Evolutionary conservation across 2,329 filamentous ascomycete genomes (phyloP).

Genomic region (Colletotrichum aenigma): DNA sequence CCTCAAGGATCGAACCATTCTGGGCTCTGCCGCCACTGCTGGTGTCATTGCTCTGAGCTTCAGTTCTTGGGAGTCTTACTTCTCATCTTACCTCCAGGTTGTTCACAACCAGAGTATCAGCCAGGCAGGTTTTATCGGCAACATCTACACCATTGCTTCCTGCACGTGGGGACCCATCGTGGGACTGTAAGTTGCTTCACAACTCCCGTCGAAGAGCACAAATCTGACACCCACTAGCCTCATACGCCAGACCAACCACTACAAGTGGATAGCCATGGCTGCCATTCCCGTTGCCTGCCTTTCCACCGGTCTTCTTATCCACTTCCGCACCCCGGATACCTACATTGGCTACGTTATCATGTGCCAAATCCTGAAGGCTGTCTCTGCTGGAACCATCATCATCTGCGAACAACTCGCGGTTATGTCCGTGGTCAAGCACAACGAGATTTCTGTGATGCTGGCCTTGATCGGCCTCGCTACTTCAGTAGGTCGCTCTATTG

Average conservation of each 20-base stretch:
- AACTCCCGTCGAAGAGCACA: too few species aligned
- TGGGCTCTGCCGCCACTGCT: slow-evolving; percentile 31
- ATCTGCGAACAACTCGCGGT: slow-evolving; percentile 52
- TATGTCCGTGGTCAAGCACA: slow-evolving; percentile 34
- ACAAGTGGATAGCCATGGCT: slow-evolving; percentile 33
- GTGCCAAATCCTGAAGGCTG: slow-evolving; percentile 40
- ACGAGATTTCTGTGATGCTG: slow-evolving; percentile 33
- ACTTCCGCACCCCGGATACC: slow-evolving; percentile 35
- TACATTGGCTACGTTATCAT: slow-evolving; percentile 39
- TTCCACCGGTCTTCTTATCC: slow-evolving; percentile 33
- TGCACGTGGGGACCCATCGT: slow-evolving; percentile 41
- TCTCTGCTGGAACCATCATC: slow-evolving; percentile 39
- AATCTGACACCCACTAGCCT: slow-evolving; percentile 47
- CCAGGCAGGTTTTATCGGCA: slow-evolving; percentile 32
- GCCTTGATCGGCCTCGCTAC: slow-evolving; percentile 34
- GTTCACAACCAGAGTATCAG: slow-evolving; percentile 31
- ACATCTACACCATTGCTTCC: slow-evolving; percentile 40
- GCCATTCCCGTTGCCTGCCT: slow-evolving; percentile 36
- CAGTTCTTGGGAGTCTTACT: slow-evolving; percentile 38
- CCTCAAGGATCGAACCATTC: slow-evolving; percentile 30
- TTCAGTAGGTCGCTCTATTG: slow-evolving; percentile 34
- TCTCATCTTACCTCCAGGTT: slow-evolving; percentile 45
- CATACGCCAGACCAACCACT: slow-evolving; percentile 33
- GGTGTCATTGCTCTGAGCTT: slow-evolving; percentile 47
- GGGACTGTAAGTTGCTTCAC: slow-evolving; percentile 30